Evolutionary conservation across 2,329 filamentous ascomycete genomes (phyloP).

Genomic region (Ascosphaera aggregata): DNA sequence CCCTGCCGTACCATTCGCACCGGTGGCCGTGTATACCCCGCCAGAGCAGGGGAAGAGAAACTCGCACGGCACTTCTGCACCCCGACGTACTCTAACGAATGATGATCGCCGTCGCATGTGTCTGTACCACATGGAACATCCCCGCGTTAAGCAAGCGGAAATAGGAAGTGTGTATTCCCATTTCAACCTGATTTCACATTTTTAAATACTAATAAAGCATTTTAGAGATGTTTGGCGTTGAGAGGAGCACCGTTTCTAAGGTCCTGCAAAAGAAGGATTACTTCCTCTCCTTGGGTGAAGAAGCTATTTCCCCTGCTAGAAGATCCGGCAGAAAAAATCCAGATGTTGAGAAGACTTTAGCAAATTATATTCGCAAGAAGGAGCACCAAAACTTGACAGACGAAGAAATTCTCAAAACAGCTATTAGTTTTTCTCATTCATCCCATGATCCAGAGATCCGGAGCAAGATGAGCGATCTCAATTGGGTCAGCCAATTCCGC

Average conservation of each 20-base stretch:
- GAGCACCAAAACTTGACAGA: not conserved
- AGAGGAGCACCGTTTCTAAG: constrained; percentile 98
- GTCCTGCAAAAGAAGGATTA: constrained; percentile 87
- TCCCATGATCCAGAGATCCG: not conserved
- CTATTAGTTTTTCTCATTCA: not conserved
- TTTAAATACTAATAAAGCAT: constrained; percentile 2
- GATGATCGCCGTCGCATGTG: constrained; percentile 85
- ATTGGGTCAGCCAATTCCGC: not conserved
- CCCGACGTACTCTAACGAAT: constrained; percentile 72
- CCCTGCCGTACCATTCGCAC: not conserved
- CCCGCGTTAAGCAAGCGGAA: constrained; percentile 79
- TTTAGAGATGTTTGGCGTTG: constrained; percentile 70
- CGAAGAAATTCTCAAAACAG: not conserved
- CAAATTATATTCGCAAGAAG: constrained; percentile 33
- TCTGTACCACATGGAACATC: constrained; percentile 74
- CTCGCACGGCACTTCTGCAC: constrained; percentile 28
- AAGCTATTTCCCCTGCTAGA: constrained; percentile 56
- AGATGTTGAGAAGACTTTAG: constrained; percentile 76
- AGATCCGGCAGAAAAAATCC: constrained; percentile 64
- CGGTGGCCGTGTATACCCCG: constrained; percentile 5
- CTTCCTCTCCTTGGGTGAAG: constrained; percentile 64
- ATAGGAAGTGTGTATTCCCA: constrained; percentile 46
- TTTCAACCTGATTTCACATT: constrained; percentile 7
- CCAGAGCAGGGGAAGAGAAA: constrained; percentile 18
- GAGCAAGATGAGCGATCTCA: not conserved